Conservation (phyloP, 176 grass and related monocot genomes). For the Zoysia japonica region DNA sequence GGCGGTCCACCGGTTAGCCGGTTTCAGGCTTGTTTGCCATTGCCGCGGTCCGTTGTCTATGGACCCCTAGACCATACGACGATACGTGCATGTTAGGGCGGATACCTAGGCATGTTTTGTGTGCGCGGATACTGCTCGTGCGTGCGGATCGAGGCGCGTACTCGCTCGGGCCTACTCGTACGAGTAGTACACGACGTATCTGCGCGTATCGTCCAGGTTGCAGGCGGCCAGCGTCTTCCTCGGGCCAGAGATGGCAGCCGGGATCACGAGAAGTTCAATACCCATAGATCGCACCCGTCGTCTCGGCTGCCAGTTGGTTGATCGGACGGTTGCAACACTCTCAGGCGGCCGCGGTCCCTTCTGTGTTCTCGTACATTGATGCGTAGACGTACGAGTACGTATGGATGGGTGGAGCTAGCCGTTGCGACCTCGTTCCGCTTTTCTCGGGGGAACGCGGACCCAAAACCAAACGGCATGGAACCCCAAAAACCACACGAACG, state of each 20-base stretch:
- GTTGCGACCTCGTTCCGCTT: constrained; percentile 45
- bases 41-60: background rate
- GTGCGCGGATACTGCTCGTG: background rate
- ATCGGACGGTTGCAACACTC: too few species aligned
- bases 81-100: background rate
- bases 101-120: background rate
- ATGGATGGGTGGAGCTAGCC: constrained; percentile 33
- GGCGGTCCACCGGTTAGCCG: background rate
- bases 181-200: too few species aligned
- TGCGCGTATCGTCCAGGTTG: too few species aligned
- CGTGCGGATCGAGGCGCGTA: background rate
- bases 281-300: too few species aligned
- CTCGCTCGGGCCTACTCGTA: too few species aligned
- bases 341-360: too few species aligned
- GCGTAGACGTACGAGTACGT: background rate
- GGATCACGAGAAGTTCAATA: too few species aligned
- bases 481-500: constrained; percentile 37
- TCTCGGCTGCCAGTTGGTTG: too few species aligned
- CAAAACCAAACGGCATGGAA: constrained; percentile 22
- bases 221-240: too few species aligned
- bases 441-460: constrained; percentile 42
- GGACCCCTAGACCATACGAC: too few species aligned
- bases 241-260: too few species aligned
- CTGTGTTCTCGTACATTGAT: too few species aligned
- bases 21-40: background rate